Evolutionary conservation across 768 basidiomycete species (phyloP).

Genomic region (Roridomyces roridus): DNA sequence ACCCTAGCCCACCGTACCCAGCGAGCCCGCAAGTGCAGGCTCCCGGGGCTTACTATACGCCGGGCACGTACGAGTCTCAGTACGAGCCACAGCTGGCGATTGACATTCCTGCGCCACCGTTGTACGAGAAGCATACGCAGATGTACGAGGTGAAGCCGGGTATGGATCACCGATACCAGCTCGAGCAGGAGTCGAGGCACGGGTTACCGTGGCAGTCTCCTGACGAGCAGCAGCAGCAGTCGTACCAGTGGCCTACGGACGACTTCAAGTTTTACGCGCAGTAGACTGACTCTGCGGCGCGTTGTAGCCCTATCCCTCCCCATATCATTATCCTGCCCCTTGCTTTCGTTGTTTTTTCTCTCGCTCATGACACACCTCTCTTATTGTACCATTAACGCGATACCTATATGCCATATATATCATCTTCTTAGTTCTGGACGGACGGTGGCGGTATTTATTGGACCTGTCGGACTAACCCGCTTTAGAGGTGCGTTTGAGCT

Average conservation of each 20-base stretch:
- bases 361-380: neutral
- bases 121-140: conserved; percentile 30
- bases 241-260: conserved; percentile 2
- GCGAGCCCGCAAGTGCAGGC: conserved; percentile 35
- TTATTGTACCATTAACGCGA: neutral
- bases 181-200: conserved; percentile 5
- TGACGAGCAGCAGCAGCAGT: neutral
- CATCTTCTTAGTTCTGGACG: neutral
- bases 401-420: conserved; percentile 7
- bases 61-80: conserved; percentile 26
- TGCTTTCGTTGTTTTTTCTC: neutral
- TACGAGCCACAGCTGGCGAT: conserved; percentile 25
- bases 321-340: neutral
- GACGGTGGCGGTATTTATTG: conserved; percentile 25
- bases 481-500: neutral
- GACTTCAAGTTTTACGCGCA: conserved; percentile 21
- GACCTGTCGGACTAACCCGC: conserved; percentile 6
- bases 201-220: conserved; percentile 13
- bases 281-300: neutral
- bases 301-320: neutral
- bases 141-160: conserved; percentile 37
- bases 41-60: conserved; percentile 25
- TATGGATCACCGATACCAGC: conserved; percentile 27
- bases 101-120: conserved; percentile 24
- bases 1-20: conserved; percentile 16